Conservation (phyloP, 352 stramenopile genomes). For the Pythium chondricola region DNA sequence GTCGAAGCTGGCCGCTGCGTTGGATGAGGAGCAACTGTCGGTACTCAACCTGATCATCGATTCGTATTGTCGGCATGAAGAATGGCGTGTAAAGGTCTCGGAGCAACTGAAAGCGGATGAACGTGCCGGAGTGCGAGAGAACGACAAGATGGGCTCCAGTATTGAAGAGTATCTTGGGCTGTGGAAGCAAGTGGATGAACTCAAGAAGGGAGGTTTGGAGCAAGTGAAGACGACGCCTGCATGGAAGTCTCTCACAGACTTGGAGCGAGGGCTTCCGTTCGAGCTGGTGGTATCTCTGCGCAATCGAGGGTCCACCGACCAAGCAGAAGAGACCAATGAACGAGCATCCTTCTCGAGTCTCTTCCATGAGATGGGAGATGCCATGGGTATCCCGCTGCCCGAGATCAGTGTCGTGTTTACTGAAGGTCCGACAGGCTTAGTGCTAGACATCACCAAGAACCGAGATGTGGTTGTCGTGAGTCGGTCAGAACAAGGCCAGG, state of each 20-base stretch:
- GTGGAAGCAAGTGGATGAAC: conserved; percentile 57
- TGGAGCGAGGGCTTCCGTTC: conserved; percentile 72
- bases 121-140: conserved; percentile 34
- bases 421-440: conserved; percentile 53
- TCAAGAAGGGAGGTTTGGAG: conserved; percentile 65
- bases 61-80: conserved; percentile 57
- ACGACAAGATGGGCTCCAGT: conserved; percentile 29
- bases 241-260: conserved; percentile 40
- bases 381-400: conserved; percentile 68
- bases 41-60: conserved; percentile 75
- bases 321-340: conserved; percentile 29
- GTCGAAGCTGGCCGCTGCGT: conserved; percentile 59
- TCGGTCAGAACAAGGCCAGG: conserved; percentile 29
- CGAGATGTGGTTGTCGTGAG: conserved; percentile 24
- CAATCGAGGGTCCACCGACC: conserved; percentile 59
- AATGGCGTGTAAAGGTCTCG: conserved; percentile 65
- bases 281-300: conserved; percentile 71
- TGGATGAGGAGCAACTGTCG: conserved; percentile 84
- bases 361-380: conserved; percentile 63
- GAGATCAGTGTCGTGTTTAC: conserved; percentile 76
- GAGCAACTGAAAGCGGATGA: conserved; percentile 66
- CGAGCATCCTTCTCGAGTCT: conserved; percentile 39
- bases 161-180: conserved; percentile 61
- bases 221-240: conserved; percentile 48
- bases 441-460: conserved; percentile 39